These are phyloP conservation scores for Lolium multiflorum DNA, from an alignment of 176 grass and related monocot genomes.

Conservation along the genomic window DNA sequence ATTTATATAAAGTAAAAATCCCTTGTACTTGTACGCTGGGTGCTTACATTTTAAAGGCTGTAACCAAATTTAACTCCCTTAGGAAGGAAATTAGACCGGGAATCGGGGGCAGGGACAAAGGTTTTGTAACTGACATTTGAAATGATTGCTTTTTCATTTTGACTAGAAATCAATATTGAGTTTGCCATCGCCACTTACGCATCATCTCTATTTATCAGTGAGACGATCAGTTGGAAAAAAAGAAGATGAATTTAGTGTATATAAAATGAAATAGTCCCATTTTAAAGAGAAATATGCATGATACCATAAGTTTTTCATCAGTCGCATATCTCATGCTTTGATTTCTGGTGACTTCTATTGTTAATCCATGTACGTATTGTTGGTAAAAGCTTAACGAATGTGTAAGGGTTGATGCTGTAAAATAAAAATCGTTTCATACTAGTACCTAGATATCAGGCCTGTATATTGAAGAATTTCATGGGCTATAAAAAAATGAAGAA, in stretches of 20 bases:
- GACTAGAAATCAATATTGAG: neutral
- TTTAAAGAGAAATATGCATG: constrained; percentile 13
- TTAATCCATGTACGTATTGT: too few species aligned
- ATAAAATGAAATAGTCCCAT: constrained; percentile 7
- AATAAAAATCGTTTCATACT: constrained; percentile 15
- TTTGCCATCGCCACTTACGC: neutral
- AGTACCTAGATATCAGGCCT: neutral
- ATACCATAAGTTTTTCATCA: neutral
- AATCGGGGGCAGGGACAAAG: neutral
- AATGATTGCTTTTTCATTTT: neutral
- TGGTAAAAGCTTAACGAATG: neutral
- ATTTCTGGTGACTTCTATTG: neutral
- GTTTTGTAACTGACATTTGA: neutral
- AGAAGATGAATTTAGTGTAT: neutral
- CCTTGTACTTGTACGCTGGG: neutral
- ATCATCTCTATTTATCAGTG: neutral
- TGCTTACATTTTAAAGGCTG: neutral
- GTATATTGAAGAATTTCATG: too few species aligned
- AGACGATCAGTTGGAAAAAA: constrained; percentile 12
- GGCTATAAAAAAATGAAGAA: too few species aligned
- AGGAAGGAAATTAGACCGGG: neutral
- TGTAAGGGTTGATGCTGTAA: neutral
- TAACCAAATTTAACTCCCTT: constrained; percentile 16
- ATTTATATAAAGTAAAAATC: neutral
- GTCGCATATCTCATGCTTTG: neutral